Base-by-base conservation (phyloP, 352 stramenopile genomes). In the Globisporangium solare region DNA sequence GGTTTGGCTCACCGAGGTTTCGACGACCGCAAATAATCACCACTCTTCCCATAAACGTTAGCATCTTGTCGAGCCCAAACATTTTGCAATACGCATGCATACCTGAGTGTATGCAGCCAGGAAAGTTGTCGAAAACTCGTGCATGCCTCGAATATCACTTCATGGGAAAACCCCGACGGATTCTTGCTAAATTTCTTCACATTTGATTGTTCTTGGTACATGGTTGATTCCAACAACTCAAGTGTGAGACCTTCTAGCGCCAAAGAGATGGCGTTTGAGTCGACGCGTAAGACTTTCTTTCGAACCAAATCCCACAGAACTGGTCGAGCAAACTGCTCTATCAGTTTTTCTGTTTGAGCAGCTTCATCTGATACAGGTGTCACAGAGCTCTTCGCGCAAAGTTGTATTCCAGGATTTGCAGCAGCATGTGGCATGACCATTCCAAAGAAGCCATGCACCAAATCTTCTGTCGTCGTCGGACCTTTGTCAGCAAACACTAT, bases 81-180 rank as follows among this genome's bases (percentile, higher is more conserved):
- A 21, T 15, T 51, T 17, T 2, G 17, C 0, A 24, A 17, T 41
- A 18, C n/a, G 15, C 2, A 3, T 12, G 39, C 58, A 24, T 74
- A 92, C 81, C 73, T 73, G 27, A 92, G 54, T 2, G 67, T 73
- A 52, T 92, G 81, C 12, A 92, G 58, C 76, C 77, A 92, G 17
- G 63, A 43, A 31, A 66, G 67, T 64, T 88, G 73, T 18, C 79
- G 79, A 60, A 88, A 83, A 49, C 66, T 85, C 8, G 54, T 39
- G 47, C 81, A 92, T 10, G 49, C 67, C 31, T 88, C 75, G 20
- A 76, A 54, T 48, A 88, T 79, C n/a, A 73, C 66, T 15, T 74
- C 61, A 10, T 72, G 68, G 45, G 73, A 64, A 12, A 67, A 56
- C 11, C 51, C 68, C 7, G 73, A 79, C 17, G 77, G 67, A 21